Conservation (phyloP, 2,329 filamentous ascomycete genomes). For the Trichophyton rubrum region DNA sequence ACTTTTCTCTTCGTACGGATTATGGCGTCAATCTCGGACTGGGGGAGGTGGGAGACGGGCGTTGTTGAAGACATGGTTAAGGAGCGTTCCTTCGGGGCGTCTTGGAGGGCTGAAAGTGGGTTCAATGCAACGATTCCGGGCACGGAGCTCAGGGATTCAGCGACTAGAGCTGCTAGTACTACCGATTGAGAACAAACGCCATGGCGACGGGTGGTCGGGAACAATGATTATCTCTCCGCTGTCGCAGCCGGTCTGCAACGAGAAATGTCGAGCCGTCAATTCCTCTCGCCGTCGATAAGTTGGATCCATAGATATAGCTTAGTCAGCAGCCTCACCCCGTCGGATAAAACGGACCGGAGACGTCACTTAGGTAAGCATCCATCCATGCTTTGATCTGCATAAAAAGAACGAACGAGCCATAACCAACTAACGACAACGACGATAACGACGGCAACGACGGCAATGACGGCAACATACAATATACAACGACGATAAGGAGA, state of each 20-base stretch:
- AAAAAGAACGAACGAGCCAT: too few relatives aligned
- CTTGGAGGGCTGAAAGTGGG: background rate
- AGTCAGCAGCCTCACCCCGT: background rate
- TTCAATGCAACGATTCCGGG: background rate
- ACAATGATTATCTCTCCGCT: background rate
- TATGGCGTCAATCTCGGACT: conserved; percentile 36
- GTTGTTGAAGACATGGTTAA: conserved; percentile 15
- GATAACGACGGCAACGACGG: background rate
- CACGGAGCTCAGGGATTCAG: background rate
- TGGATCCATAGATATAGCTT: background rate
- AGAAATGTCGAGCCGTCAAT: background rate
- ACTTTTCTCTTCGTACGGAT: conserved; percentile 38
- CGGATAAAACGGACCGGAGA: background rate
- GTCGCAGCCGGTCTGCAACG: background rate
- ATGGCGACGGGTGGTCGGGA: background rate
- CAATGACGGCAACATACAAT: background rate
- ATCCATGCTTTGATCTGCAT: too few relatives aligned
- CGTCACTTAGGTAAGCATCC: too few relatives aligned
- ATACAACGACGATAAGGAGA: background rate
- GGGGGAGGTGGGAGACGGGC: conserved; percentile 30
- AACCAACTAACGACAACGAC: background rate
- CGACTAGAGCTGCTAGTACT: background rate
- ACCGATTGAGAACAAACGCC: background rate
- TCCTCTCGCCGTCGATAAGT: background rate
- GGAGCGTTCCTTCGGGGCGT: background rate